Evolutionary conservation across 2,329 filamentous ascomycete species (phyloP).

Genomic region (Curvularia spicifera): DNA sequence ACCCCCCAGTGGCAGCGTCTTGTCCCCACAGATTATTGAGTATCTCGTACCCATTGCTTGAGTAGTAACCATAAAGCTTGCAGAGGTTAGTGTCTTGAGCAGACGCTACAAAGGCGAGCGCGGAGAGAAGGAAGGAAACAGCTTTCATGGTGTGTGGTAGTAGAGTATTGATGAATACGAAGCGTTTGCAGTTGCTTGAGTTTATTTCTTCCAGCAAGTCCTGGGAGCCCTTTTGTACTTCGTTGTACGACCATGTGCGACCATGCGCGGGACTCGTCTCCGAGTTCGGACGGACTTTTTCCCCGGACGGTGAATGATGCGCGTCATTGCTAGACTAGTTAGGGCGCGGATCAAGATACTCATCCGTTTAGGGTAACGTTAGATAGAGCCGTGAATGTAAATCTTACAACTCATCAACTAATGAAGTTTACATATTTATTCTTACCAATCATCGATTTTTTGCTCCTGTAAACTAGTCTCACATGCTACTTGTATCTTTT

Average conservation of each 20-base stretch:
- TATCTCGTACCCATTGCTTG: conserved; percentile 30
- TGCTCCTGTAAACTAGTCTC: background rate
- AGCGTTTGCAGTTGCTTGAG: background rate
- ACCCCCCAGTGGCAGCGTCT: conserved; percentile 16
- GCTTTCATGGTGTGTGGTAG: conserved; percentile 11
- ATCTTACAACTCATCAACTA: background rate
- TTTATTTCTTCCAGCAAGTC: background rate
- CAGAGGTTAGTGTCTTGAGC: conserved; percentile 21
- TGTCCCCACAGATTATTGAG: conserved; percentile 36
- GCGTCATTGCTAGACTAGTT: background rate
- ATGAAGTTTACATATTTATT: background rate
- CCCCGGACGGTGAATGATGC: background rate
- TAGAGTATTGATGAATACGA: background rate
- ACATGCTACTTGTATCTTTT: too few species aligned
- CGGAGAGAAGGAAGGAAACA: conserved; percentile 3
- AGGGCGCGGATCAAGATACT: background rate
- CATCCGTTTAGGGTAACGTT: background rate
- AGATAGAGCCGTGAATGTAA: background rate
- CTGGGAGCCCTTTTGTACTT: conserved; percentile 5
- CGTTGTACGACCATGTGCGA: background rate
- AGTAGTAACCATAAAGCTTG: conserved; percentile 27
- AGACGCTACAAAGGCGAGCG: conserved; percentile 1
- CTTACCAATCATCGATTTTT: background rate
- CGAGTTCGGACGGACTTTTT: conserved; percentile 2
- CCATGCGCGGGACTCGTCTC: background rate